Evolutionary conservation across 2,329 filamentous ascomycete species (phyloP).

Genomic region (Lasiodiplodia theobromae): DNA sequence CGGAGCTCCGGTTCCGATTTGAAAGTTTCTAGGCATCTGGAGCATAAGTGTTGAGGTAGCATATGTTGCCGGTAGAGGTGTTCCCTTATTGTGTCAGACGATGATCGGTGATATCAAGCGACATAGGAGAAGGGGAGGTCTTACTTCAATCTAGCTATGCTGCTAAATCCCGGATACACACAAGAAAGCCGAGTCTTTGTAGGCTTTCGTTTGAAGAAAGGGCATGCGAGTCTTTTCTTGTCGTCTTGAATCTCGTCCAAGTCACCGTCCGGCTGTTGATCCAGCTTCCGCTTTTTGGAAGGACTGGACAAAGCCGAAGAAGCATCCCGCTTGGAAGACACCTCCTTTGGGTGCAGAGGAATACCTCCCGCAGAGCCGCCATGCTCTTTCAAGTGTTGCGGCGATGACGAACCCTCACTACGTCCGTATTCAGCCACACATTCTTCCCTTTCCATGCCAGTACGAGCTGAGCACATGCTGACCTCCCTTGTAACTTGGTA

Average conservation of each 20-base stretch:
- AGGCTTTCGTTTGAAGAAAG: constrained; percentile 17
- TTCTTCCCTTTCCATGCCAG: background rate
- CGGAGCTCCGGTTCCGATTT: background rate
- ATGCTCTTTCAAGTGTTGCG: background rate
- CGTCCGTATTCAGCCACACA: background rate
- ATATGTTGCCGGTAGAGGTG: constrained; percentile 18
- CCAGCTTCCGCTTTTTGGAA: background rate
- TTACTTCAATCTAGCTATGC: constrained; percentile 14
- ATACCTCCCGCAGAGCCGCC: background rate
- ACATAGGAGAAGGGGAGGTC: background rate
- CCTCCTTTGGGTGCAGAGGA: background rate
- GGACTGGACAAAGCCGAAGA: background rate
- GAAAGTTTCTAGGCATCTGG: background rate
- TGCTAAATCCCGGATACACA: constrained; percentile 4
- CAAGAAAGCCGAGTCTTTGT: background rate
- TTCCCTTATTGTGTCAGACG: background rate
- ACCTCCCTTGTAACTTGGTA: background rate
- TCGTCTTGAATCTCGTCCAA: background rate
- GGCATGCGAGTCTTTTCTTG: background rate
- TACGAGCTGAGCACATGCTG: background rate
- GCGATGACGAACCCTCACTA: background rate
- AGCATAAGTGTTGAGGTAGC: background rate
- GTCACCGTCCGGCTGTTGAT: background rate
- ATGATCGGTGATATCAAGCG: too few species aligned
- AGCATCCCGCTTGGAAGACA: background rate